These are phyloP conservation scores for Ogataea allantospora DNA, from an alignment of 805 yeast genomes.

Conservation along the genomic window DNA sequence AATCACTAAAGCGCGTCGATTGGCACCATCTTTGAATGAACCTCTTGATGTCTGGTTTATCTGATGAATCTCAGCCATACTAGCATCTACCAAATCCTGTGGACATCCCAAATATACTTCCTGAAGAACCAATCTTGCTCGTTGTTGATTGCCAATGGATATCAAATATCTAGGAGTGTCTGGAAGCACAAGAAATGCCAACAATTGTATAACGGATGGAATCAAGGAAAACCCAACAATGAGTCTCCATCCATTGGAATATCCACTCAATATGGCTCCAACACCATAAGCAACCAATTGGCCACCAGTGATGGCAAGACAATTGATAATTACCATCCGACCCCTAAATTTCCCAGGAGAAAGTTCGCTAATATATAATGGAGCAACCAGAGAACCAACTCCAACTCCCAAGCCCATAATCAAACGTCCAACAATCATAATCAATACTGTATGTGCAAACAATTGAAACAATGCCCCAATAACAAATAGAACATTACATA, in stretches of 20 bases:
- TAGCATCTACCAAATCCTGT: conserved; percentile 39
- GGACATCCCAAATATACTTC: conserved; percentile 39
- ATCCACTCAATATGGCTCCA: conserved; percentile 46
- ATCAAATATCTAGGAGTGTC: conserved; percentile 56
- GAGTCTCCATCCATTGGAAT: conserved; percentile 50
- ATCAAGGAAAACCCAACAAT: conserved; percentile 51
- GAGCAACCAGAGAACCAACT: conserved; percentile 52
- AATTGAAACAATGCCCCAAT: conserved; percentile 49
- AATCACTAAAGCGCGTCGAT: conserved; percentile 49
- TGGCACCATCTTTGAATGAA: conserved; percentile 40
- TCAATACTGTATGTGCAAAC: conserved; percentile 42
- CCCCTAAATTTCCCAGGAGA: conserved; percentile 55
- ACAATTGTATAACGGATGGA: conserved; percentile 48
- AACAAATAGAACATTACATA: conserved; percentile 47
- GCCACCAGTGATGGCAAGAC: conserved; percentile 56
- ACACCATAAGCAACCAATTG: conserved; percentile 52
- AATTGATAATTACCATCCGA: conserved; percentile 49
- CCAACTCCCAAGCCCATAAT: conserved; percentile 58
- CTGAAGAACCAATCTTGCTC: conserved; percentile 41
- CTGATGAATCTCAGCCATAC: conserved; percentile 41
- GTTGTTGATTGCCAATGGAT: conserved; percentile 39
- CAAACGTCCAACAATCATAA: conserved; percentile 53
- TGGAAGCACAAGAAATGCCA: conserved; percentile 46
- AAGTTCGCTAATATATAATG: conserved; percentile 52
- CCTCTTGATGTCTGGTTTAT: conserved; percentile 25